Base-by-base conservation (phyloP, 768 basidiomycete genomes). In the Xerocomellus amylosporus region DNA sequence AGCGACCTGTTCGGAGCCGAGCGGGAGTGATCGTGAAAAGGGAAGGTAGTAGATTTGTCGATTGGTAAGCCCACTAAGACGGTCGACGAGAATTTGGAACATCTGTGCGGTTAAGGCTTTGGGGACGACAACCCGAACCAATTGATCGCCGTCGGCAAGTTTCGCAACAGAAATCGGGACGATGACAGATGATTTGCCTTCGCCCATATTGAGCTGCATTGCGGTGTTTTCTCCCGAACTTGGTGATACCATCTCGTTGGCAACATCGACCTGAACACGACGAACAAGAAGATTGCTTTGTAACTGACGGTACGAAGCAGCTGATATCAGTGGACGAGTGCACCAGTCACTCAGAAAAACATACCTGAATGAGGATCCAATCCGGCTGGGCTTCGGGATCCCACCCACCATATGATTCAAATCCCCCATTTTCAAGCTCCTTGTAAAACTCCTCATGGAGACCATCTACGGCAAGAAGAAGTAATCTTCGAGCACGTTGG, bases 111-210 rank as follows among this genome's bases (percentile, higher is more conserved):
- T 63, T 7, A 81, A 68, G 0, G 78, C 65, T 53, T 80, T 80
- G 17, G 79, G 68, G 19, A 77, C 74, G 3, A 82, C 63, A n/a
- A 82, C 72, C 14, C 82, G 74, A 19, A 73, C 74, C 1, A 83
- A 63, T 20, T 65, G 72, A 3, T 69, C 10, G 1, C 76, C 74
- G 58, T 80, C 64, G 0, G 81, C 77, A n/a, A 82, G 67, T 1
- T 64, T 56, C 0, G 72, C 61, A 0, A 73, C 65, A 3, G 73
- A 64, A 14, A 82, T 66, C 2, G 81, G 81, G 2, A 81, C 71
- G 17, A 83, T 75, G 2, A 74, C 73, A 0, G 73, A 75, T 2
- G 70, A 70, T 56, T 82, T 82, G 1, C 82, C 28, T 28, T 28
- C 28, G 28, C 28, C 28, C 28, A 28, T 28, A 1, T 28, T 28